phyloP scores from a whole-genome alignment of 2,329 filamentous ascomycete species.

The Diplodia corticola region DNA sequence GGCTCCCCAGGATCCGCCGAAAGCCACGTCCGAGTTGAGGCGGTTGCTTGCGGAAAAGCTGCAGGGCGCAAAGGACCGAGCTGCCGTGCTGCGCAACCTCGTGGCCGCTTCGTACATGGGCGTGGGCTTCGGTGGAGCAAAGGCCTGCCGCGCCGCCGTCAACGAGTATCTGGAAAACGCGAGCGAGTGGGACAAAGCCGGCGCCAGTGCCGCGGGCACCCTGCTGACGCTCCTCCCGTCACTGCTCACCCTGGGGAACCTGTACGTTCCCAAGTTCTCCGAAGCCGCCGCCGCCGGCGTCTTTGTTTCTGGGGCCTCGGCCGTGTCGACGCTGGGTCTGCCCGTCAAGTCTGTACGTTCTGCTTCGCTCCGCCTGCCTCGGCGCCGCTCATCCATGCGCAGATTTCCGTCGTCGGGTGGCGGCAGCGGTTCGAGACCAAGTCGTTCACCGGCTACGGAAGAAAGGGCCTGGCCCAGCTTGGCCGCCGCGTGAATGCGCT shows the following conservation, averaged over 20 bases:
- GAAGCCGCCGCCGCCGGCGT: not conserved
- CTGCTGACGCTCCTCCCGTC: not conserved
- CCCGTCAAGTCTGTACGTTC: not conserved
- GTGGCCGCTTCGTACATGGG: not conserved
- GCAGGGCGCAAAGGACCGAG: not conserved
- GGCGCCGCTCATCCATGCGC: not conserved
- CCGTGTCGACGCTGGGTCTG: not conserved
- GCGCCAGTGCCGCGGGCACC: not conserved
- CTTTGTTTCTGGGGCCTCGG: not conserved
- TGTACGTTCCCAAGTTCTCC: not conserved
- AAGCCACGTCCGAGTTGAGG: not conserved
- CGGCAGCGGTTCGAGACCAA: not conserved
- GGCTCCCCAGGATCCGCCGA: not conserved
- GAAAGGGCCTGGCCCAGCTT: not conserved
- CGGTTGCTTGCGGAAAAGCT: not conserved
- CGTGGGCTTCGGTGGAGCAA: not conserved
- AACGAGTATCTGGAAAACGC: not conserved
- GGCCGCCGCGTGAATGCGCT: not conserved
- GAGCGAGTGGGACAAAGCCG: not conserved
- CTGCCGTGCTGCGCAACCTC: not conserved
- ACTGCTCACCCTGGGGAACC: not conserved
- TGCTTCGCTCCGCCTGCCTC: not conserved
- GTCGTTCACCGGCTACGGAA: not conserved
- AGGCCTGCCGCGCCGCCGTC: not conserved
- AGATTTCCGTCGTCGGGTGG: not conserved